A percentile compares a stretch with the other conserved stretches of the same genome.
Evolutionary conservation across 345 rosid species (phyloP).

Genomic region (Gossypium arboreum): DNA sequence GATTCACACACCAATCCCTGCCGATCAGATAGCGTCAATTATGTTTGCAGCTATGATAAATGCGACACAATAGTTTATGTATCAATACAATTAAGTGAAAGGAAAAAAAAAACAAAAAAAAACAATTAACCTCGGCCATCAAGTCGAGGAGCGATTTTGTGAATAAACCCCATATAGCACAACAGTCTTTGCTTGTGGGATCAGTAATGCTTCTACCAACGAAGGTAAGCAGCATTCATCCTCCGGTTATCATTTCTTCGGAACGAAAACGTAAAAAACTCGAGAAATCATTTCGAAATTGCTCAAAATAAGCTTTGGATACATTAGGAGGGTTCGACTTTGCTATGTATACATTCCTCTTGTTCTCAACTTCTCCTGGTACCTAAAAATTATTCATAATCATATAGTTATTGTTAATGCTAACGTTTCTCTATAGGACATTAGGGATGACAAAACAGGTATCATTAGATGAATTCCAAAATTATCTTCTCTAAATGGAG

Average conservation of each 20-base stretch:
- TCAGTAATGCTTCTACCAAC: constrained; percentile 36
- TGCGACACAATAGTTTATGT: not conserved
- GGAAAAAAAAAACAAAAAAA: not conserved
- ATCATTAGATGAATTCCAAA: too few species aligned
- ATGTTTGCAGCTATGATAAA: too few species aligned
- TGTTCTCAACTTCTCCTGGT: constrained; percentile 11
- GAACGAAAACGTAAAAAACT: constrained; percentile 24
- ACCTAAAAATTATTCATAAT: not conserved
- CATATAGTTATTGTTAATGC: not conserved
- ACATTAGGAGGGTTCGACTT: not conserved
- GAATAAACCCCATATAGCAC: constrained; percentile 24
- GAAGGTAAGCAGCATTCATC: constrained; percentile 1
- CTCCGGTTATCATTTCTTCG: constrained; percentile 37
- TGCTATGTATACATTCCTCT: not conserved
- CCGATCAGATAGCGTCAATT: not conserved
- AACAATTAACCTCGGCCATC: constrained; percentile 2
- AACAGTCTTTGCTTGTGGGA: constrained; percentile 21
- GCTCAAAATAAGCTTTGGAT: not conserved
- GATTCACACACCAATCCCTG: not conserved
- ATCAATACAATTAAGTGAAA: not conserved
- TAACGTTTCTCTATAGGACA: not conserved
- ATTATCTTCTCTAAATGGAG: too few species aligned
- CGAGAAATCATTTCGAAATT: constrained; percentile 33
- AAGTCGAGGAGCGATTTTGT: constrained; percentile 30
- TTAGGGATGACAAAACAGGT: too few species aligned